phyloP scores from a whole-genome alignment of 2,329 filamentous ascomycete genomes.

The Cadophora luteo-olivacea region DNA sequence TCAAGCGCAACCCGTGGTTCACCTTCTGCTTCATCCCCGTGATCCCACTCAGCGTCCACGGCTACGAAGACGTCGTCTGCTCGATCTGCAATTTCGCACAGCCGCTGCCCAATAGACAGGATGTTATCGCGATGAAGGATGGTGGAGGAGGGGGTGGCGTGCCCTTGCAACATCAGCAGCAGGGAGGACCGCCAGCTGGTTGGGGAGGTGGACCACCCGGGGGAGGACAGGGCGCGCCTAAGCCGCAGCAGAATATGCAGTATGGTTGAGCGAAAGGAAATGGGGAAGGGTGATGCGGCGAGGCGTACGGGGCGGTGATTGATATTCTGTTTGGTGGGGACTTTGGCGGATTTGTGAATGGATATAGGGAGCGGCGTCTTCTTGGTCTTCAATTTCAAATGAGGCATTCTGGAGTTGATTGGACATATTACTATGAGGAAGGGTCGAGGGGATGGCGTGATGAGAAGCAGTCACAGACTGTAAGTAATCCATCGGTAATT shows the following conservation, averaged over 20 bases:
- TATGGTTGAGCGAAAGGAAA: constrained; percentile 34
- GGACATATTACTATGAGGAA: not conserved
- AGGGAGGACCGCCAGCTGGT: constrained; percentile 35
- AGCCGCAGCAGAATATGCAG: constrained; percentile 42
- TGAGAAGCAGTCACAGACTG: too few relatives aligned
- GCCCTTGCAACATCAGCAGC: constrained; percentile 39
- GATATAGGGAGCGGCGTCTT: not conserved
- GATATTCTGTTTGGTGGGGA: not conserved
- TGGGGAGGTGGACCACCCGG: constrained; percentile 38
- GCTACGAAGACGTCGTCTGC: constrained; percentile 74
- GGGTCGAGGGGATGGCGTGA: not conserved
- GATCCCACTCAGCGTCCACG: constrained; percentile 72
- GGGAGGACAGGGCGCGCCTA: constrained; percentile 28
- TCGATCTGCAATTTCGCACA: constrained; percentile 80
- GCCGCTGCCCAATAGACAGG: constrained; percentile 56
- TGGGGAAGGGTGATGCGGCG: too few relatives aligned
- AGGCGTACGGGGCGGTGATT: not conserved
- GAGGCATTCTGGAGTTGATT: not conserved
- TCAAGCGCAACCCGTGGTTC: constrained; percentile 75
- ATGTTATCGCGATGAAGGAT: constrained; percentile 40
- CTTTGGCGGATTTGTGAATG: not conserved
- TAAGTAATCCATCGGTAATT: too few relatives aligned
- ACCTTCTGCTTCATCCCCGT: constrained; percentile 81
- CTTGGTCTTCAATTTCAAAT: not conserved
- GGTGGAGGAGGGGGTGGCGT: constrained; percentile 37